Evolutionary conservation across 257 asterid genomes (phyloP).

Genomic region (Fraxinus pennsylvanica): DNA sequence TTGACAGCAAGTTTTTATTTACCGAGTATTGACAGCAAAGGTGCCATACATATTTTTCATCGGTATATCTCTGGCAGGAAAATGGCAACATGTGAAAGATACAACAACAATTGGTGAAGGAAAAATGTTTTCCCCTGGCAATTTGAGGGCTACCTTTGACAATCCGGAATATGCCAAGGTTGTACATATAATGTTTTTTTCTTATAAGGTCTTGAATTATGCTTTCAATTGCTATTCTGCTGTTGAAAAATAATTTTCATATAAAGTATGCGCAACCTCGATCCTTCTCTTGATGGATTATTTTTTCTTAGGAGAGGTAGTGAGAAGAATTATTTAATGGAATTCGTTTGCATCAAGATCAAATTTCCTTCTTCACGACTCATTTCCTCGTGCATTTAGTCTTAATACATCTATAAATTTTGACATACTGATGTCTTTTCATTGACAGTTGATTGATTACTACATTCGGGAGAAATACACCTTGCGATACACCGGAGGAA

Average conservation of each 20-base stretch:
- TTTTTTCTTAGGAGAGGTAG: background rate
- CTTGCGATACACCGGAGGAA: slow-evolving; percentile 98
- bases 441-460: slow-evolving; percentile 73
- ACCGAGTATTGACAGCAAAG: background rate
- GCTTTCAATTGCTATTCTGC: background rate
- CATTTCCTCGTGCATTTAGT: background rate
- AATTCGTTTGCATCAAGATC: background rate
- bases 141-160: slow-evolving; percentile 66
- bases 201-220: background rate
- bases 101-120: slow-evolving; percentile 93
- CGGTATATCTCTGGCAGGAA: slow-evolving; percentile 41
- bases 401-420: background rate
- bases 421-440: background rate
- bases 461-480: slow-evolving; percentile 91
- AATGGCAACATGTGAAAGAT: slow-evolving; percentile 97
- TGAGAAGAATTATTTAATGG: no score
- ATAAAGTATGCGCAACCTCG: background rate
- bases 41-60: background rate
- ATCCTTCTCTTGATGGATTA: background rate
- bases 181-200: background rate
- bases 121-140: slow-evolving; percentile 94
- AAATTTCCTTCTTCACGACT: background rate
- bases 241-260: background rate
- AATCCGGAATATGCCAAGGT: slow-evolving; percentile 67
- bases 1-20: background rate